Percentiles rank a stretch among this genome's conserved stretches.
Evolutionary conservation across 2,329 filamentous ascomycete genomes (phyloP).

Genomic region (Epichloe gansuensis): DNA sequence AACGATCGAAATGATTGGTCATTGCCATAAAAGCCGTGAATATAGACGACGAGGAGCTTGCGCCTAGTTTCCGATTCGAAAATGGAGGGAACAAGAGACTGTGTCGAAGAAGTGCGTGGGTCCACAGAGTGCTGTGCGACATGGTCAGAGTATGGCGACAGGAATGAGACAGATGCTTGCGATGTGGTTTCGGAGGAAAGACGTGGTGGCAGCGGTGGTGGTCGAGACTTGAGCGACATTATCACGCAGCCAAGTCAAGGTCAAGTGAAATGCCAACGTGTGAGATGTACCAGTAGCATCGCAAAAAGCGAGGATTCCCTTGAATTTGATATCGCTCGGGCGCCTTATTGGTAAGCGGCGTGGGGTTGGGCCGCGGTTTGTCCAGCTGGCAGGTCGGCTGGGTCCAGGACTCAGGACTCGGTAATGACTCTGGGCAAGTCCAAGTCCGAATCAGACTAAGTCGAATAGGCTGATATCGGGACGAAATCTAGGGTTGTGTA

Average conservation of each 20-base stretch:
- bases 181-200: not conserved
- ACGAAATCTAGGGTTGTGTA: not conserved
- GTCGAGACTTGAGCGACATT: not conserved
- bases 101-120: conserved; percentile 37
- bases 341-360: not conserved
- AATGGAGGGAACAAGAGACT: conserved; percentile 26
- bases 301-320: too few relatives aligned
- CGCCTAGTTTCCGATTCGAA: conserved; percentile 25
- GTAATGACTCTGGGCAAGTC: not conserved
- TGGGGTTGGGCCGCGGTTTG: not conserved
- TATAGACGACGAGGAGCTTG: conserved; percentile 64
- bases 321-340: too few relatives aligned
- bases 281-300: too few relatives aligned
- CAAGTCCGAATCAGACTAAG: not conserved
- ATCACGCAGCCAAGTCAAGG: not conserved
- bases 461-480: too few relatives aligned
- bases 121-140: conserved; percentile 18
- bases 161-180: not conserved
- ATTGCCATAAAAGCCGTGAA: conserved; percentile 85
- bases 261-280: too few relatives aligned
- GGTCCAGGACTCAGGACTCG: not conserved
- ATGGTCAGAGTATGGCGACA: not conserved
- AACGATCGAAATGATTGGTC: conserved; percentile 82
- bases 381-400: not conserved
- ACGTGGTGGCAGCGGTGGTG: conserved; percentile 1